Conservation (phyloP, 148 eudicot genomes). For the Drosera capensis region DNA sequence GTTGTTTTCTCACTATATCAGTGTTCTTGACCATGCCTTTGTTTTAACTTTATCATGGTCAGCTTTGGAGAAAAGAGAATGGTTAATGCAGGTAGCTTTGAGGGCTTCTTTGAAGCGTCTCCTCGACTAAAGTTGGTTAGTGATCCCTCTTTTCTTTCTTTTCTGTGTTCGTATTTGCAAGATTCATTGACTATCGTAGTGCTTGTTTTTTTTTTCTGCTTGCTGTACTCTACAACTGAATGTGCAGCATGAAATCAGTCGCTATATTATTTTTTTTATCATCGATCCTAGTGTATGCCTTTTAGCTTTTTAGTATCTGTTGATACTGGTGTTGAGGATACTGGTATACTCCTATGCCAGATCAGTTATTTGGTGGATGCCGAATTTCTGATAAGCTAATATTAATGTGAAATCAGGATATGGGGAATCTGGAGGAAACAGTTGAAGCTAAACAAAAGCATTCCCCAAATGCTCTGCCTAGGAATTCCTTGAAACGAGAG, state of each 20-base stretch:
- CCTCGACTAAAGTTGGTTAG: conserved; percentile 38
- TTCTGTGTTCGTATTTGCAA: background rate
- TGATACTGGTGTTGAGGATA: background rate
- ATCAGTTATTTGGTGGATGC: background rate
- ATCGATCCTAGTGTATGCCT: background rate
- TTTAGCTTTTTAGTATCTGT: background rate
- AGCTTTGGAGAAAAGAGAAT: conserved; percentile 43
- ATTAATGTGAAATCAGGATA: conserved; percentile 28
- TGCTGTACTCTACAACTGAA: too few species aligned
- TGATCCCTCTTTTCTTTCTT: background rate
- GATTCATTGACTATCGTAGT: background rate
- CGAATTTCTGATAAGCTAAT: background rate
- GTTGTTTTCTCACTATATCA: background rate
- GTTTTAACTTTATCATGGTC: conserved; percentile 10
- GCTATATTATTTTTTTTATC: background rate
- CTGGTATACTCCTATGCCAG: background rate
- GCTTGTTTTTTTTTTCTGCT: background rate
- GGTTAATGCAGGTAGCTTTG: conserved; percentile 16
- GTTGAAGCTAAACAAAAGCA: conserved; percentile 24
- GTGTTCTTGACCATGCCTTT: conserved; percentile 1
- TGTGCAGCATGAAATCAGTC: background rate
- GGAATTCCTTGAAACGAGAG: conserved; percentile 57
- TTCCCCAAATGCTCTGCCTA: conserved; percentile 33
- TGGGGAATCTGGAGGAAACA: conserved; percentile 20
- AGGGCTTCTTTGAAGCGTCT: conserved; percentile 28